Conservation (phyloP, 2,329 filamentous ascomycete species). For the Teratosphaeria destructans region DNA sequence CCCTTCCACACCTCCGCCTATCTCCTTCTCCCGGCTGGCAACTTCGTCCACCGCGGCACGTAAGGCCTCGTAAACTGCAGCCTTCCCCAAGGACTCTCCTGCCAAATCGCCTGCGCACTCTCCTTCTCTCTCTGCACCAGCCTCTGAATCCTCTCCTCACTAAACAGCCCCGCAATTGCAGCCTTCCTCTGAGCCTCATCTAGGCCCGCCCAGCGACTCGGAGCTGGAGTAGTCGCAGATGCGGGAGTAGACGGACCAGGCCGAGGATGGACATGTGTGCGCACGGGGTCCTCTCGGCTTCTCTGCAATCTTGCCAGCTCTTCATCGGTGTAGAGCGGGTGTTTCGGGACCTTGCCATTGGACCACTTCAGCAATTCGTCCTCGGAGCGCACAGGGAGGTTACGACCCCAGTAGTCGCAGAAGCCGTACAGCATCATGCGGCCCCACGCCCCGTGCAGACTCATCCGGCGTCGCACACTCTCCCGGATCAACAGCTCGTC, state of each 20-base stretch:
- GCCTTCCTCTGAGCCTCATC: not conserved
- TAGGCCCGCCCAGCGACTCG: not conserved
- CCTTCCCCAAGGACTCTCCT: not conserved
- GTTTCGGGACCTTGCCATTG: slow-evolving; percentile 1
- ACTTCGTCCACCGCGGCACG: not conserved
- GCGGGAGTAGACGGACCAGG: not conserved
- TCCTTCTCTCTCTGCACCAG: not conserved
- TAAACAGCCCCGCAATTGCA: not conserved
- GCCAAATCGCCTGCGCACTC: not conserved
- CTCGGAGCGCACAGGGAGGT: slow-evolving; percentile 3
- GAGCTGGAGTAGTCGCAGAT: not conserved
- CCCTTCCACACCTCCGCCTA: not conserved
- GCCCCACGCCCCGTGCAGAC: slow-evolving; percentile 44
- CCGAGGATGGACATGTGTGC: not conserved
- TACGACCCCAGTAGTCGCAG: slow-evolving; percentile 6
- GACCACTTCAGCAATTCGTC: slow-evolving; percentile 6
- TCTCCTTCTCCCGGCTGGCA: not conserved
- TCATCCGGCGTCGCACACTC: slow-evolving; percentile 40
- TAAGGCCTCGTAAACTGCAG: not conserved
- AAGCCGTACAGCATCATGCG: slow-evolving; percentile 53
- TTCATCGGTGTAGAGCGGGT: slow-evolving; percentile 1
- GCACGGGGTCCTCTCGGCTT: not conserved
- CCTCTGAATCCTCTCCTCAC: not conserved
- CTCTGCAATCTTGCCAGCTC: not conserved
- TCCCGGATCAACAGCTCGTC: slow-evolving; percentile 53